Conservation (phyloP, 768 basidiomycete species). For the Naganishia vishniacii region DNA sequence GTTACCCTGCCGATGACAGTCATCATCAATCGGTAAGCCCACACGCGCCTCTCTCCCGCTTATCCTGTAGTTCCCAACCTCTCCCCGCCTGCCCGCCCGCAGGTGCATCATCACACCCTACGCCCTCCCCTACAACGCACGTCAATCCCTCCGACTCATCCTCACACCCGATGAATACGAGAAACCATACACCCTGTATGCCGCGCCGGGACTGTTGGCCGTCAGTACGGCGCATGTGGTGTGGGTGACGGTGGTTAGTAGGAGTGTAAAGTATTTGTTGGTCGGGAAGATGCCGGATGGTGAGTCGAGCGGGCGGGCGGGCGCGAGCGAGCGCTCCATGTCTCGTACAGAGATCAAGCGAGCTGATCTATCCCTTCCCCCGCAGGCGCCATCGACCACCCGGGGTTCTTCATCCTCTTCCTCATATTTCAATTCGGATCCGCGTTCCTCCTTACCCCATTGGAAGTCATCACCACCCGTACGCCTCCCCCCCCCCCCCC, state of each 20-base stretch:
- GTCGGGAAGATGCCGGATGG: slow-evolving; percentile 10
- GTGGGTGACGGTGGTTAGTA: slow-evolving; percentile 43
- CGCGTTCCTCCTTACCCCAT: slow-evolving; percentile 42
- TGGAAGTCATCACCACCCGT: slow-evolving; percentile 46
- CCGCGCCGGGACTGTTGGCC: slow-evolving; percentile 45
- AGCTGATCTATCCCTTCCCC: slow-evolving; percentile 14
- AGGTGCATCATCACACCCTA: slow-evolving; percentile 49
- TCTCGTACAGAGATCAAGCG: neutral
- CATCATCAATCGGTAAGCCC: slow-evolving; percentile 46
- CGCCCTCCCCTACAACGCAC: slow-evolving; percentile 38
- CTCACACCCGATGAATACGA: slow-evolving; percentile 43
- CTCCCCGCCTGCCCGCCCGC: neutral
- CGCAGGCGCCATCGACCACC: slow-evolving; percentile 20
- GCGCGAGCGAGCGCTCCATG: too few species aligned
- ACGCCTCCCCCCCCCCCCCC: neutral
- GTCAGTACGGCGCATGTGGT: slow-evolving; percentile 41
- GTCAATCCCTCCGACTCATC: slow-evolving; percentile 40
- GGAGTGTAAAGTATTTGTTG: slow-evolving; percentile 34
- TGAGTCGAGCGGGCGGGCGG: too few species aligned
- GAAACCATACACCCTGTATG: slow-evolving; percentile 42
- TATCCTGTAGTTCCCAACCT: neutral
- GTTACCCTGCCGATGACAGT: slow-evolving; percentile 46
- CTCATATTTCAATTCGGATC: slow-evolving; percentile 44
- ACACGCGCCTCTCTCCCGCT: neutral
- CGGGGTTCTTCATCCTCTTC: slow-evolving; percentile 40